phyloP scores from a whole-genome alignment of 2,329 filamentous ascomycete genomes.

The Aaosphaeria pasadenensis region DNA sequence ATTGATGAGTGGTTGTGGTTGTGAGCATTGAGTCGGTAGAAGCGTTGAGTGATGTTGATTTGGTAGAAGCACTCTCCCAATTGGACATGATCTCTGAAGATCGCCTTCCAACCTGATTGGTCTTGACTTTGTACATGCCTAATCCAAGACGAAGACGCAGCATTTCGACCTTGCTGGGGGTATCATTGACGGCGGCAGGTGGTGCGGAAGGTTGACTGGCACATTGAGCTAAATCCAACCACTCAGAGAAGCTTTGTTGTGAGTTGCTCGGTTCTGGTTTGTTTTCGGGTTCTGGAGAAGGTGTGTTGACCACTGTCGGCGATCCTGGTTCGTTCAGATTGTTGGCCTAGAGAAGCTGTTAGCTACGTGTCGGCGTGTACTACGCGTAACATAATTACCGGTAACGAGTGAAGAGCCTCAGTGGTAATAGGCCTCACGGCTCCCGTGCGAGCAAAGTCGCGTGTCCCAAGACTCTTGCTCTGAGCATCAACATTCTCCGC shows the following conservation, averaged over 20 bases:
- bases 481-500: constrained; percentile 21
- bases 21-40: constrained; percentile 17
- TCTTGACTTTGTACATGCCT: constrained; percentile 72
- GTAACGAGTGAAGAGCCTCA: constrained; percentile 22
- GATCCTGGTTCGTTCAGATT: constrained; percentile 16
- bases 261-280: constrained; percentile 27
- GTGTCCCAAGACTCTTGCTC: constrained; percentile 23
- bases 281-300: constrained; percentile 19
- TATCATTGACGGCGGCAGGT: constrained; percentile 10
- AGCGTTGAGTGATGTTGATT: constrained; percentile 14
- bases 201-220: constrained; percentile 37
- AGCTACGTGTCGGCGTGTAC: constrained; percentile 14
- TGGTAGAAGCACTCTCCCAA: constrained; percentile 18
- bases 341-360: constrained; percentile 14
- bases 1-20: constrained; percentile 12
- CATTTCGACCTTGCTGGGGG: constrained; percentile 59
- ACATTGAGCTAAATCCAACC: constrained; percentile 46
- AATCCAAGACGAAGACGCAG: constrained; percentile 67
- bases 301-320: constrained; percentile 34
- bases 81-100: constrained; percentile 53
- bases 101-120: constrained; percentile 66
- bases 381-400: constrained; percentile 21
- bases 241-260: constrained; percentile 43
- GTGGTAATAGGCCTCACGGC: constrained; percentile 13
- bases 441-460: constrained; percentile 9